Evolutionary conservation across 2,329 filamentous ascomycete genomes (phyloP).

Genomic region (Fusarium pseudonygamai): DNA sequence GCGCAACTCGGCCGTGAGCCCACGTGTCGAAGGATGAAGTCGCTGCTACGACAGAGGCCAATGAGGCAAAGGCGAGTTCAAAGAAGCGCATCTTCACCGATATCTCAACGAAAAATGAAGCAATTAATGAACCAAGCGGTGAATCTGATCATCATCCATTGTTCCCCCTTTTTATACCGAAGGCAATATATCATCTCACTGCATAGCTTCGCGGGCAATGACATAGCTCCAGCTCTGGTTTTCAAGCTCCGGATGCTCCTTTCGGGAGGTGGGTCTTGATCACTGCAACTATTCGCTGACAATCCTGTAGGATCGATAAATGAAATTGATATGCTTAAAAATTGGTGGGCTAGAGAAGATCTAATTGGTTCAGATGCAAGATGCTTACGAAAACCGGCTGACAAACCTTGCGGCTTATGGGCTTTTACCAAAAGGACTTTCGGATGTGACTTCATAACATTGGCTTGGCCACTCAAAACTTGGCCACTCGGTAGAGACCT

Average conservation of each 20-base stretch:
- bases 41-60: conserved; percentile 3
- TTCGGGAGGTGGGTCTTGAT: not conserved
- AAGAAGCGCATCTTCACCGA: not conserved
- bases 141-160: fast-evolving
- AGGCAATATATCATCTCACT: too few species aligned
- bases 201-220: not conserved
- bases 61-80: not conserved
- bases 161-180: not conserved
- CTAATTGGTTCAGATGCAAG: not conserved
- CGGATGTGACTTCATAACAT: not conserved
- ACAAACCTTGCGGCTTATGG: not conserved
- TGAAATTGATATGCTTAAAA: not conserved
- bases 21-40: conserved; percentile 50
- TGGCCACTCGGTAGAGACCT: not conserved
- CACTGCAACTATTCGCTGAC: not conserved
- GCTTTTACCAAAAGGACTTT: not conserved
- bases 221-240: not conserved
- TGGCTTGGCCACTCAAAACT: not conserved
- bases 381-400: not conserved
- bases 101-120: fast-evolving
- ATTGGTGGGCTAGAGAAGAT: not conserved
- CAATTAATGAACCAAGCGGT: fast-evolving
- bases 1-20: conserved; percentile 49
- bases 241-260: conserved; percentile 23
- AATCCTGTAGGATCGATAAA: not conserved